Base-by-base conservation (phyloP, 1,139 yeast genomes). In the Wickerhamomyces sp. region DNA sequence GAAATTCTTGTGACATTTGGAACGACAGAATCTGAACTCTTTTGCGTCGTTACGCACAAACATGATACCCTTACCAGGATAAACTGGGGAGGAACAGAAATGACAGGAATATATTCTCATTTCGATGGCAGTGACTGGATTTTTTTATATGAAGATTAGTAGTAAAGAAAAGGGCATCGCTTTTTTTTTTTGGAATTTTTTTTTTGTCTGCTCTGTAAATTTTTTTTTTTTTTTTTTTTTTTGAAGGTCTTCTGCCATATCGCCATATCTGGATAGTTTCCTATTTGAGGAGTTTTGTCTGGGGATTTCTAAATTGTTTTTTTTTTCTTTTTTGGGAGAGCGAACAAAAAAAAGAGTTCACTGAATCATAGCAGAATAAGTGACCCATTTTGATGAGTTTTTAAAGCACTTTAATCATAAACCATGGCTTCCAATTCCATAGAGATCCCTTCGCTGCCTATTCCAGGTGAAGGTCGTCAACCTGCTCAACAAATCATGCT, bases 1-100 rank as follows among this genome's bases (percentile, higher is more conserved):
- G 82, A 93, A 93, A 48, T 93, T 86, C 66, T 90, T 89, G 72
- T 93, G 99, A 72, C 99, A 93, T 68, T 94, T 93, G 54, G 98
- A 90, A 67, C 98, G 89, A 67, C 99, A 93, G 73, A 93, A 93
- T 61, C 96, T 78, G 66, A 93, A 93, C 70, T 90, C 98, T 64
- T 93, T 93, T 57, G 98, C 96, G 62, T 93, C 99, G 67, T 93
- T 93, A 71, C 99, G 84, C 53, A 93, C 98, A 70, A 91, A 93
- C 86, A 88, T 86, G 65, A 94, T 90, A 54, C 99, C 99, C 64
- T 93, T 97, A 50, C 96, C 91, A 42, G 99, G 99, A 59, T 90
- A 90, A 43, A 87, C 95, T 44, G 99, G 99, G 27, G 96, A 87
- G 31, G 98, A 91, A 72, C 99, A 93, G 70, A 93, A 93, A 69